Conservation (phyloP, 2,329 filamentous ascomycete species). For the Elsinoe ampelina region DNA sequence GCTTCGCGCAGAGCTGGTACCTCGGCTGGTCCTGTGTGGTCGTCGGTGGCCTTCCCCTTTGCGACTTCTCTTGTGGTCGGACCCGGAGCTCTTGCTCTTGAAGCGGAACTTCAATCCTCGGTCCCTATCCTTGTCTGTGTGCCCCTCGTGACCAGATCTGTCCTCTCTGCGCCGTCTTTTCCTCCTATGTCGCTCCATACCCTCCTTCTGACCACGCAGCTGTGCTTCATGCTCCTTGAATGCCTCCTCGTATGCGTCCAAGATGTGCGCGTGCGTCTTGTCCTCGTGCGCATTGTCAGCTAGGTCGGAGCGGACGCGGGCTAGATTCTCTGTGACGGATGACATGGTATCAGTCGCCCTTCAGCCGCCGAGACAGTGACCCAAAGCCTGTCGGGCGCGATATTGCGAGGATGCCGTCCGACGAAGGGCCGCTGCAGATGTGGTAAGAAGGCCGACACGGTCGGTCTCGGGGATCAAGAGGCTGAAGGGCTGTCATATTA, state of each 20-base stretch:
- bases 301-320: conserved; percentile 2
- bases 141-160: not conserved
- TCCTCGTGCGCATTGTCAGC: not conserved
- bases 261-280: conserved; percentile 13
- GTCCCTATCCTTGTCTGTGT: not conserved
- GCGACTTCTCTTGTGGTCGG: not conserved
- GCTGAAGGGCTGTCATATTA: no score
- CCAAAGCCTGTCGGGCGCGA: no score
- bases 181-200: not conserved
- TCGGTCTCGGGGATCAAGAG: no score
- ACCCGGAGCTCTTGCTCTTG: not conserved
- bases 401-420: no score
- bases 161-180: not conserved
- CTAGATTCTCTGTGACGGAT: conserved; percentile 8
- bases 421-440: not conserved
- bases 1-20: not conserved
- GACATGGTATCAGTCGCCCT: not conserved
- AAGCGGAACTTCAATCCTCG: not conserved
- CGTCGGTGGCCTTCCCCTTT: not conserved
- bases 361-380: no score
- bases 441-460: not conserved
- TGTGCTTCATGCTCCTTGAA: conserved; percentile 14
- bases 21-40: not conserved
- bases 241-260: conserved; percentile 14
- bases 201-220: conserved; percentile 7